Percentiles rank a stretch among this genome's conserved stretches.
Evolutionary conservation across 805 yeast species (phyloP).

Genomic region (Wickerhamiella slavikovae): DNA sequence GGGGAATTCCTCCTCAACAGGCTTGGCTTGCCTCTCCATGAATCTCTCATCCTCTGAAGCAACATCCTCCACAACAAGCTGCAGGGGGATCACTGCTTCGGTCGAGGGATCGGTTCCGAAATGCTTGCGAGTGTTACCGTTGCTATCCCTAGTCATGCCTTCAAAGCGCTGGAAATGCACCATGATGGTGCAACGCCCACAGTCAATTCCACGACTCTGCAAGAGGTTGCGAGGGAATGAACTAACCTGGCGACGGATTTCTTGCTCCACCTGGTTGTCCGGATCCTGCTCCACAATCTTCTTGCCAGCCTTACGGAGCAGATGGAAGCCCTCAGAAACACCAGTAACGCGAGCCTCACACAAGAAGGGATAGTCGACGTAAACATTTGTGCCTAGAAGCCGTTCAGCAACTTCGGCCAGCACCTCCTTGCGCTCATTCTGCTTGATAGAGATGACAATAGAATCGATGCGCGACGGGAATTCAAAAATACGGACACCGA

Average conservation of each 20-base stretch:
- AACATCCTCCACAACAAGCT: constrained; percentile 58
- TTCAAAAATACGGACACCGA: constrained; percentile 60
- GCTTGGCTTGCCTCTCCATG: constrained; percentile 48
- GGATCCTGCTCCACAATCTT: constrained; percentile 13
- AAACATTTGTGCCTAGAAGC: constrained; percentile 40
- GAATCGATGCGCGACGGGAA: constrained; percentile 72
- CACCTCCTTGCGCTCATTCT: constrained; percentile 21
- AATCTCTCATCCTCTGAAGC: constrained; percentile 55
- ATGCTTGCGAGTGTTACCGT: constrained; percentile 66
- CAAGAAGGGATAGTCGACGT: constrained; percentile 78
- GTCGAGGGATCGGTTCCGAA: constrained; percentile 24
- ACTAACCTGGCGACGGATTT: constrained; percentile 24
- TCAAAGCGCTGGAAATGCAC: constrained; percentile 55
- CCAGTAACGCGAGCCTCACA: constrained; percentile 54
- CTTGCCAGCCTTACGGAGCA: not conserved
- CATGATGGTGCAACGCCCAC: constrained; percentile 34
- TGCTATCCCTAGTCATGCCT: constrained; percentile 47
- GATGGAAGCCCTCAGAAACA: constrained; percentile 29
- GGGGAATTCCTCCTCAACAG: constrained; percentile 72
- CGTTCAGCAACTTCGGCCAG: constrained; percentile 45
- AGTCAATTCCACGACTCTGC: constrained; percentile 34
- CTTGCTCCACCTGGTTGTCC: constrained; percentile 26
- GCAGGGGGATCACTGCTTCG: constrained; percentile 48
- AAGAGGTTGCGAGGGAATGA: constrained; percentile 25
- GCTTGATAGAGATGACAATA: constrained; percentile 42